Percentiles rank a stretch among this genome's conserved stretches.
Conservation (phyloP, 1,284 basidiomycete genomes). For the Leccinum solheimii region DNA sequence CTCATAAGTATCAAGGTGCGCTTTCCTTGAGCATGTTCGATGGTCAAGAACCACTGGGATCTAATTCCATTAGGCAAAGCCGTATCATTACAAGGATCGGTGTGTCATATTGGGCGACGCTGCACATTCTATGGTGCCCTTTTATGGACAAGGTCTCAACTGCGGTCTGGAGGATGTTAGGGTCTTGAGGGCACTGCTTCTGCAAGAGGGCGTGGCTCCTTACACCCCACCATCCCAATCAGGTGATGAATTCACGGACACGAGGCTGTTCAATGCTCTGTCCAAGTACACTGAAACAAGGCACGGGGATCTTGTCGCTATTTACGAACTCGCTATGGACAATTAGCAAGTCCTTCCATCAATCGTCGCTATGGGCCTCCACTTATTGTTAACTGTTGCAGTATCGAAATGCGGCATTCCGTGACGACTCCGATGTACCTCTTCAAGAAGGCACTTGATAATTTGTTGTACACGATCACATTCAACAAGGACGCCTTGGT, state of each 20-base stretch:
- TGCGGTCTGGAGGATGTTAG: conserved; percentile 98
- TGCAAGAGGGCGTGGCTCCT: conserved; percentile 62
- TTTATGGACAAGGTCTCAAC: conserved; percentile 98
- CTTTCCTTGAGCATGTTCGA: conserved; percentile 25
- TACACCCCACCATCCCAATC: conserved; percentile 30
- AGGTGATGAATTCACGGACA: conserved; percentile 48
- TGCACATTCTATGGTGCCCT: conserved; percentile 97
- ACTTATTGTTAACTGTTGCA: conserved; percentile 38
- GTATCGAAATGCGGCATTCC: conserved; percentile 91
- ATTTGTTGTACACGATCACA: conserved; percentile 64
- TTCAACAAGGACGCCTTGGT: conserved; percentile 45
- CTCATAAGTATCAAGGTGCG: conserved; percentile 89
- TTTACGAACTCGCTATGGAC: conserved; percentile 88
- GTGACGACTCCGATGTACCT: conserved; percentile 84
- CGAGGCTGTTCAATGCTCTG: conserved; percentile 65
- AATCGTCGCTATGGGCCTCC: conserved; percentile 21
- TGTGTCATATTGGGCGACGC: conserved; percentile 91
- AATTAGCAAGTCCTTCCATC: conserved; percentile 78
- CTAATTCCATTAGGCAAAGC: conserved; percentile 60
- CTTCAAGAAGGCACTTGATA: conserved; percentile 82
- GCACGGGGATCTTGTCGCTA: conserved; percentile 87
- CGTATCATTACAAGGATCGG: conserved; percentile 89
- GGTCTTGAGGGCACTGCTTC: conserved; percentile 77
- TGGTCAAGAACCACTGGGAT: conserved; percentile 20
- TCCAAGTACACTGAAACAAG: conserved; percentile 77